Percentiles rank a stretch among this genome's conserved stretches.
phyloP scores from a whole-genome alignment of 805 yeast species.

The Lachancea sp. region DNA sequence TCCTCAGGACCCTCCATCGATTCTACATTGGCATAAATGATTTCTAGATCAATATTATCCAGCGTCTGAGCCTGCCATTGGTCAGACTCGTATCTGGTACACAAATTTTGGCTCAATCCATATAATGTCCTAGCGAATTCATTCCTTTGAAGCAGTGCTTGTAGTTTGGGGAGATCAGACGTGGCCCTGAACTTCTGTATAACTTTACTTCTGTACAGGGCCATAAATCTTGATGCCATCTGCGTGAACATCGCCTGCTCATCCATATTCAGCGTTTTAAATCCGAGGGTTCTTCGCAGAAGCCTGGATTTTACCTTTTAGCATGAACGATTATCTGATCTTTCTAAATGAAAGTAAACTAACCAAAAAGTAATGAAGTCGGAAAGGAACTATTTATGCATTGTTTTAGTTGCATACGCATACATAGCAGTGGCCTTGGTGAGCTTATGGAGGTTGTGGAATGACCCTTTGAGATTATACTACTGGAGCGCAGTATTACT shows the following conservation, averaged over 20 bases:
- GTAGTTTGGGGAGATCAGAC: constrained; percentile 15
- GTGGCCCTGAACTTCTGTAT: constrained; percentile 17
- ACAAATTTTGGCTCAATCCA: constrained; percentile 19
- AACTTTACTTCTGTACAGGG: constrained; percentile 18
- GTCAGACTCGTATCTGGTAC: constrained; percentile 38
- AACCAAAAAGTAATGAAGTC: constrained; percentile 4
- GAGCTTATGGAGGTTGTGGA: constrained; percentile 12
- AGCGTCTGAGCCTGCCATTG: constrained; percentile 50
- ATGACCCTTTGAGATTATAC: constrained; percentile 14
- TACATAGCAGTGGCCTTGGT: constrained; percentile 12
- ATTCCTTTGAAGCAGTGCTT: constrained; percentile 16
- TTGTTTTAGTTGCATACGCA: constrained; percentile 15
- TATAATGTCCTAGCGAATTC: constrained; percentile 23
- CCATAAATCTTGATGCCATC: constrained; percentile 20
- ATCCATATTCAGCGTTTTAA: not conserved
- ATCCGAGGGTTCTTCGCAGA: not conserved
- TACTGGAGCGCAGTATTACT: constrained; percentile 29
- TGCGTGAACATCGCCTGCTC: not conserved
- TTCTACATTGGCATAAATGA: constrained; percentile 44
- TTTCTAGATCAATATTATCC: constrained; percentile 54
- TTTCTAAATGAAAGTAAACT: not conserved
- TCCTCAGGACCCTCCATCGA: constrained; percentile 24
- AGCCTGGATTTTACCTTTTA: too few species aligned
- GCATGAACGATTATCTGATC: too few species aligned
- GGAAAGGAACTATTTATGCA: not conserved